Base-by-base conservation (phyloP, 495 filamentous ascomycete genomes). In the Xylaria castorea region DNA sequence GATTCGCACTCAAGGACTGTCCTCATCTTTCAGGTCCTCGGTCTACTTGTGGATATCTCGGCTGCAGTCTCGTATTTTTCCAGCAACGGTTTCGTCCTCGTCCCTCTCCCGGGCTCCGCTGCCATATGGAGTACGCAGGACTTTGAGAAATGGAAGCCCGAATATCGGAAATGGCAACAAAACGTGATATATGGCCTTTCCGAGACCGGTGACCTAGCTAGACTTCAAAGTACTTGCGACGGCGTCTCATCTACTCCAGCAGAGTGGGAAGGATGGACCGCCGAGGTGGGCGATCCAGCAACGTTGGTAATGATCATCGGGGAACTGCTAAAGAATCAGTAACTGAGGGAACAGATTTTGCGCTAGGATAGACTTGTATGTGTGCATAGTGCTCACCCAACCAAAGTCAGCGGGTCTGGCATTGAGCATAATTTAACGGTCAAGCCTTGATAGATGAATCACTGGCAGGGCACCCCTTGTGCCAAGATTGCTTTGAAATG, bases 231-330 rank as follows among this genome's bases (percentile, higher is more conserved):
- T 1, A 65, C 62, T 9, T 12, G 20, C 11, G 40, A 65, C 2
- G 62, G 62, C 22, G 8, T 61, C 6, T 2, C 1, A 18, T 40
- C 69, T 30, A 25, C 18, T 4, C 16, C 2, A n/a, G 69, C n/a
- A 27, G 69, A 71, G 5, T 71, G 69, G 69, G 69, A 65, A 40
- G 58, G 27, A 9, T 71, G 69, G 69, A 71, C 58, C 16, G 38
- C 69, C 16, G 60, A 65, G 38, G 62, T 65, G 22, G 62, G 62
- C 22, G 62, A 65, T 27, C 42, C 16, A 14, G 62, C 22, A 46
- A 32, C 38, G 14, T 48, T 65, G 40, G 22, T 65, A 18, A 65
- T 65, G 62, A 48, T 65, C 1, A 65, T 65, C 14, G 62, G 40
- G 22, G 62, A 65, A 12, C 22, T 65, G 3, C 8, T 65, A 32